Evolutionary conservation across 1,284 basidiomycete genomes (phyloP).

Genomic region (Fomitopsis palustris): DNA sequence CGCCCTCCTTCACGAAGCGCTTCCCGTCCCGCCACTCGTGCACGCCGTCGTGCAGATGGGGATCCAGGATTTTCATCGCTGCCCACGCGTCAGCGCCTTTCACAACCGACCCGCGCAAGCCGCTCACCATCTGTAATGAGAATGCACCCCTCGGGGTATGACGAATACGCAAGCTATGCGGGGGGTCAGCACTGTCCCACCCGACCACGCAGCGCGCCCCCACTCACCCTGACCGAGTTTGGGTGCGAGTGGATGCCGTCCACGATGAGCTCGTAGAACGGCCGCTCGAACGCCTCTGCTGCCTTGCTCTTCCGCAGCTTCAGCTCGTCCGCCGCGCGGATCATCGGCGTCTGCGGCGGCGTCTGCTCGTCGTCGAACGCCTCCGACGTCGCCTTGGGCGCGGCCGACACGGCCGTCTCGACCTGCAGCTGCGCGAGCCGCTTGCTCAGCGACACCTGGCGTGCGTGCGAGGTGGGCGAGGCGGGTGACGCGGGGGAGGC

Average conservation of each 20-base stretch:
- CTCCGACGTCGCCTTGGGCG: constrained; percentile 43
- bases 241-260: constrained; percentile 91
- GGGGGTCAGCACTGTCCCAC: neutral
- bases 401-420: constrained; percentile 14
- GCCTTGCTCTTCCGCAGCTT: constrained; percentile 33
- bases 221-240: constrained; percentile 76
- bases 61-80: constrained; percentile 89
- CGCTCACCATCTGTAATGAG: constrained; percentile 81
- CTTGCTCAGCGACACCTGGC: constrained; percentile 19
- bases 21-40: constrained; percentile 86
- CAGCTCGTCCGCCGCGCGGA: constrained; percentile 23
- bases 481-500: constrained; percentile 20
- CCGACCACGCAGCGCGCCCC: neutral
- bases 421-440: constrained; percentile 16
- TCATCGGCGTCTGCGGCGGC: constrained; percentile 54
- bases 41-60: constrained; percentile 76
- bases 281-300: constrained; percentile 53
- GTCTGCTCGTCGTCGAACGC: constrained; percentile 62
- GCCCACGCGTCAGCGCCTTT: constrained; percentile 6
- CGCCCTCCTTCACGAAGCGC: constrained; percentile 77
- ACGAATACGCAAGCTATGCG: constrained; percentile 80
- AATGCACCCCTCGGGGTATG: constrained; percentile 81
- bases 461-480: constrained; percentile 15
- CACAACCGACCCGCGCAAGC: neutral
- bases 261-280: constrained; percentile 87